phyloP scores from a whole-genome alignment of 768 basidiomycete genomes.

The Boletus subcaerulescens region DNA sequence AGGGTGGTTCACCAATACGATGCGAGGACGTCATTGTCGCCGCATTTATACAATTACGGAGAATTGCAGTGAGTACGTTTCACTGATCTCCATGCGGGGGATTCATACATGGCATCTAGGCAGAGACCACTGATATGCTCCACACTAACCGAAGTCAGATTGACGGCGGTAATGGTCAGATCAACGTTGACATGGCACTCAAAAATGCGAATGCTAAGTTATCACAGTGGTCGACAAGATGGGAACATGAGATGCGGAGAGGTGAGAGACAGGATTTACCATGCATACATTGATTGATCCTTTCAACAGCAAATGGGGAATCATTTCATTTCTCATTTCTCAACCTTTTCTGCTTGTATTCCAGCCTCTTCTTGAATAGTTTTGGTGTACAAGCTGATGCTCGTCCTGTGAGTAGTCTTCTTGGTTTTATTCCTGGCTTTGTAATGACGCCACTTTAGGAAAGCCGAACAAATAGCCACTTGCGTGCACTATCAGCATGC shows the following conservation, averaged over 20 bases:
- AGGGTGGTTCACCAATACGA: slow-evolving; percentile 47
- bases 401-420: slow-evolving; percentile 44
- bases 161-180: slow-evolving; percentile 51
- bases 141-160: slow-evolving; percentile 47
- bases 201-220: slow-evolving; percentile 70
- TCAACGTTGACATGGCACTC: slow-evolving; percentile 72
- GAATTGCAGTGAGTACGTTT: slow-evolving; percentile 61
- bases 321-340: slow-evolving; percentile 76
- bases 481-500: slow-evolving; percentile 68
- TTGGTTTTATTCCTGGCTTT: neutral
- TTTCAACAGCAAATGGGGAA: slow-evolving; percentile 58
- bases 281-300: neutral
- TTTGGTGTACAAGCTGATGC: slow-evolving; percentile 72
- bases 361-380: slow-evolving; percentile 79
- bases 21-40: slow-evolving; percentile 81
- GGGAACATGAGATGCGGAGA: slow-evolving; percentile 71
- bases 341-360: slow-evolving; percentile 72
- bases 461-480: slow-evolving; percentile 56
- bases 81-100: neutral
- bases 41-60: slow-evolving; percentile 73
- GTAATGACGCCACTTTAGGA: slow-evolving; percentile 36
- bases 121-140: slow-evolving; percentile 78
- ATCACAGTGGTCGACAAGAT: slow-evolving; percentile 67
- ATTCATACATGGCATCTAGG: slow-evolving; percentile 37
- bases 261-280: slow-evolving; percentile 38